Evolutionary conservation across 768 basidiomycete genomes (phyloP).

Genomic region (Lentinus tigrinus): DNA sequence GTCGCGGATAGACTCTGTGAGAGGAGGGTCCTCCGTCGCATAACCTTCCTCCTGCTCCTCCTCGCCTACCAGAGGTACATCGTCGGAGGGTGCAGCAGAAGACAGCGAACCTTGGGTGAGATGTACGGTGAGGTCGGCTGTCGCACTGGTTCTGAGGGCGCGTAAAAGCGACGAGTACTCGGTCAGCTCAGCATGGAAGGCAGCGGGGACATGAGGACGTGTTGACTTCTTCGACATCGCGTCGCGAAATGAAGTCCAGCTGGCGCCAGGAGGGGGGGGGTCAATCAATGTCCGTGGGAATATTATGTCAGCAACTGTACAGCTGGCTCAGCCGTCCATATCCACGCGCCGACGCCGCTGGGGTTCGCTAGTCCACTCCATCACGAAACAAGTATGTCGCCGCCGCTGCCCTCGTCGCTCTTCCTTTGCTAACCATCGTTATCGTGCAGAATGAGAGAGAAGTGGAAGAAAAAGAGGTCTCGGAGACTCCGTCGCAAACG

Average conservation of each 20-base stretch:
- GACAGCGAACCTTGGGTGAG: constrained; percentile 33
- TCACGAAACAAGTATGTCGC: constrained; percentile 17
- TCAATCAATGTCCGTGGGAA: constrained; percentile 7
- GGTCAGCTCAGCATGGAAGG: constrained; percentile 61
- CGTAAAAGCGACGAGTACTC: constrained; percentile 70
- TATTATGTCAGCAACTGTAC: constrained; percentile 30
- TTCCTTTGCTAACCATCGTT: background rate
- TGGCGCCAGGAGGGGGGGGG: background rate
- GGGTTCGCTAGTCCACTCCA: constrained; percentile 20
- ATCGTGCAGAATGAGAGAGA: constrained; percentile 80
- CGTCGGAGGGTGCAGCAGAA: constrained; percentile 9
- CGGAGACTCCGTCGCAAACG: constrained; percentile 91
- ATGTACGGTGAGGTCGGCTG: constrained; percentile 58
- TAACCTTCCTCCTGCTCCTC: constrained; percentile 12
- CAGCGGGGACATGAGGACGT: constrained; percentile 47
- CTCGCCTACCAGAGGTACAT: constrained; percentile 21
- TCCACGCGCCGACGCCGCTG: constrained; percentile 9
- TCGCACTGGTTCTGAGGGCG: constrained; percentile 54
- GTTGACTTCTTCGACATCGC: constrained; percentile 41
- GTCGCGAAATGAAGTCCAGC: background rate
- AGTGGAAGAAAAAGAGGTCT: constrained; percentile 96
- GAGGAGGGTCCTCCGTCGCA: constrained; percentile 21
- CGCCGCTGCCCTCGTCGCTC: background rate
- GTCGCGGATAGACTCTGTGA: constrained; percentile 1
- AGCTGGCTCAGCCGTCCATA: constrained; percentile 24